Conservation (phyloP, 345 rosid genomes). For the Salix udensis region DNA sequence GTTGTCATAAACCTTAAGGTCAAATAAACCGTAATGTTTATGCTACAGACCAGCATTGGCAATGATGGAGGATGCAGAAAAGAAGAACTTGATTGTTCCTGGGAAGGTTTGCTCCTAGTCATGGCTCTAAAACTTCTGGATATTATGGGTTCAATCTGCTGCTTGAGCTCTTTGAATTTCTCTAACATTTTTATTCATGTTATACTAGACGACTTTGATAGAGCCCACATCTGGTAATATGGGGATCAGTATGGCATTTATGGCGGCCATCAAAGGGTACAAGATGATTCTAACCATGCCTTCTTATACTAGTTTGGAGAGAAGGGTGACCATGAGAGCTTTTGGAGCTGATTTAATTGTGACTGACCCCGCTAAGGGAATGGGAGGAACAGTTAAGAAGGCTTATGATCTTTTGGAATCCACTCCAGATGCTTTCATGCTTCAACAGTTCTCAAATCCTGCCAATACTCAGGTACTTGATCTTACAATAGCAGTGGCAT, state of each 20-base stretch:
- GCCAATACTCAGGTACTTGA: conserved; percentile 67
- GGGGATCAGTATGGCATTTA: conserved; percentile 96
- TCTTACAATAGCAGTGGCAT: too few relatives aligned
- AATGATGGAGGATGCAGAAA: conserved; percentile 82
- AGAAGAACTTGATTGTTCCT: conserved; percentile 64
- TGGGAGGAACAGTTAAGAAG: conserved; percentile 96
- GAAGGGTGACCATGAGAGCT: conserved; percentile 92
- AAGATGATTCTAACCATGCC: conserved; percentile 93
- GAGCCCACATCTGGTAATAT: conserved; percentile 98
- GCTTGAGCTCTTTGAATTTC: neutral
- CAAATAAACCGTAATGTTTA: neutral
- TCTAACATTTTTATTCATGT: neutral
- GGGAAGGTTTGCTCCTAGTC: conserved; percentile 49
- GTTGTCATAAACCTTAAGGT: neutral
- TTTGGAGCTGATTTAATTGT: conserved; percentile 90
- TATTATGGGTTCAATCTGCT: neutral
- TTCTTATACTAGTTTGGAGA: conserved; percentile 92
- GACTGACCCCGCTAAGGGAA: conserved; percentile 93
- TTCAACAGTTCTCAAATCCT: conserved; percentile 86
- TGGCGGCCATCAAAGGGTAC: conserved; percentile 90
- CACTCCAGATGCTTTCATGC: conserved; percentile 77
- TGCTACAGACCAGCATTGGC: conserved; percentile 71
- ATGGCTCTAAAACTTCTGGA: neutral
- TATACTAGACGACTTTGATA: conserved; percentile 65
- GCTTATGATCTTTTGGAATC: conserved; percentile 72